Evolutionary conservation across 495 filamentous ascomycete genomes (phyloP).

Genomic region (Tuber umbilicatum): DNA sequence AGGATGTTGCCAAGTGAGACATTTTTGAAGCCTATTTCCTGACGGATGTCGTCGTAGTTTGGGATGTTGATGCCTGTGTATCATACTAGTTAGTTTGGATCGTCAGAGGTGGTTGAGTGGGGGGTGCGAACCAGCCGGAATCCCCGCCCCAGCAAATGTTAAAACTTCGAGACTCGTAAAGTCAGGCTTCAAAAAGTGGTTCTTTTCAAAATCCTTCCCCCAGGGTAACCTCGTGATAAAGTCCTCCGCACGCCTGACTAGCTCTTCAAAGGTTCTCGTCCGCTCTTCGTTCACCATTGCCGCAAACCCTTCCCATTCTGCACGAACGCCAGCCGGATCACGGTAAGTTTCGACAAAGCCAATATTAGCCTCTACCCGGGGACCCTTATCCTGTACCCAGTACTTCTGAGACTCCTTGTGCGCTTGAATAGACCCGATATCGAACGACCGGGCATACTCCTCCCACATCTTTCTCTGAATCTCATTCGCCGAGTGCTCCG

Average conservation of each 20-base stretch:
- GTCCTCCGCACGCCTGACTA: slow-evolving; percentile 70
- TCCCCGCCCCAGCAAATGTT: slow-evolving; percentile 69
- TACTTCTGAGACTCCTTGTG: slow-evolving; percentile 86
- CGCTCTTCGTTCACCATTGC: slow-evolving; percentile 78
- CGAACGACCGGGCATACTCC: slow-evolving; percentile 78
- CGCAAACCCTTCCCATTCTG: slow-evolving; percentile 96
- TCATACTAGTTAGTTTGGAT: not conserved
- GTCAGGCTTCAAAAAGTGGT: slow-evolving; percentile 86
- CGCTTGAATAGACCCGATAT: slow-evolving; percentile 72
- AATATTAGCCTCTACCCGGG: slow-evolving; percentile 81
- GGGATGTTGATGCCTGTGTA: slow-evolving; percentile 57
- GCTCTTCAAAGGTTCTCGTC: slow-evolving; percentile 77
- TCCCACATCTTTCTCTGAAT: slow-evolving; percentile 78
- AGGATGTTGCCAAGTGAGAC: slow-evolving; percentile 88
- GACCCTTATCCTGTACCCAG: slow-evolving; percentile 90
- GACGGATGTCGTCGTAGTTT: slow-evolving; percentile 92
- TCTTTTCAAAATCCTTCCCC: slow-evolving; percentile 84
- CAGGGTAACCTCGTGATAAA: slow-evolving; percentile 88
- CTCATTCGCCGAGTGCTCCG: slow-evolving; percentile 70
- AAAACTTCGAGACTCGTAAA: slow-evolving; percentile 77
- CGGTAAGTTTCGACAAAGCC: slow-evolving; percentile 96
- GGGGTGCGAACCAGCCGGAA: slow-evolving; percentile 70
- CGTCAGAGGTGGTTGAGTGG: slow-evolving; percentile 14
- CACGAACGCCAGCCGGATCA: slow-evolving; percentile 83
- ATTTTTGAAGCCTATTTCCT: slow-evolving; percentile 96